These are phyloP conservation scores for Thermothielavioides terrestris DNA, from an alignment of 495 filamentous ascomycete species.

Conservation along the genomic window DNA sequence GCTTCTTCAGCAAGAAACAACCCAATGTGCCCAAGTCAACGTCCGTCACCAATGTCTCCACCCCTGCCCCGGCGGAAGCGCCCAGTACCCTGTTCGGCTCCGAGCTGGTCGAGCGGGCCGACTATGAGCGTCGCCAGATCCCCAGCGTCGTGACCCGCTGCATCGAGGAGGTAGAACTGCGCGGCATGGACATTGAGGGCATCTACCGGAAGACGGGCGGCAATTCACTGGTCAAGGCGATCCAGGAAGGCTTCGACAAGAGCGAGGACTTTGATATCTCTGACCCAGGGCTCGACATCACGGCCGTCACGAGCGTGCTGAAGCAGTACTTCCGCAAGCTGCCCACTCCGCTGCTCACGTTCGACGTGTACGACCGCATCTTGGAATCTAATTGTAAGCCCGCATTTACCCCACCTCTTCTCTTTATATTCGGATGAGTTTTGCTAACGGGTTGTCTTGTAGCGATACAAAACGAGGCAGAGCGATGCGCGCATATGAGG, in stretches of 20 bases:
- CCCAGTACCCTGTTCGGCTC: slow-evolving; percentile 75
- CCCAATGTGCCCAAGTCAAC: slow-evolving; percentile 37
- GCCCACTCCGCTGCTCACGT: slow-evolving; percentile 84
- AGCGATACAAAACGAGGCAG: slow-evolving; percentile 45
- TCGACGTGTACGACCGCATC: slow-evolving; percentile 81
- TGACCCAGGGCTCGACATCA: slow-evolving; percentile 88
- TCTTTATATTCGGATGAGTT: background rate
- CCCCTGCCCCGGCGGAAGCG: slow-evolving; percentile 42
- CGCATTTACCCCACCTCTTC: background rate
- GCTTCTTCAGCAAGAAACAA: slow-evolving; percentile 55
- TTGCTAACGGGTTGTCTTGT: background rate
- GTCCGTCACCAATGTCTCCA: slow-evolving; percentile 44
- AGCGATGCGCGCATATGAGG: slow-evolving; percentile 59
- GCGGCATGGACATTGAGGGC: slow-evolving; percentile 96
- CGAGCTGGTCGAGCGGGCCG: slow-evolving; percentile 76
- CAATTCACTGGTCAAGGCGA: slow-evolving; percentile 71
- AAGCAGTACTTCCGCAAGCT: slow-evolving; percentile 98
- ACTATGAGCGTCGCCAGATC: slow-evolving; percentile 82
- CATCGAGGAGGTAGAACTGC: slow-evolving; percentile 93
- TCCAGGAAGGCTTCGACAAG: slow-evolving; percentile 85
- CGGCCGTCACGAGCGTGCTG: slow-evolving; percentile 86
- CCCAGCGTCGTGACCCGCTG: slow-evolving; percentile 86
- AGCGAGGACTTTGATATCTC: slow-evolving; percentile 81
- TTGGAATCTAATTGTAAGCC: slow-evolving; percentile 65
- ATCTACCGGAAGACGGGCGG: slow-evolving; percentile 98